Evolutionary conservation across 257 asterid genomes (phyloP).

Genomic region (Plantago major): DNA sequence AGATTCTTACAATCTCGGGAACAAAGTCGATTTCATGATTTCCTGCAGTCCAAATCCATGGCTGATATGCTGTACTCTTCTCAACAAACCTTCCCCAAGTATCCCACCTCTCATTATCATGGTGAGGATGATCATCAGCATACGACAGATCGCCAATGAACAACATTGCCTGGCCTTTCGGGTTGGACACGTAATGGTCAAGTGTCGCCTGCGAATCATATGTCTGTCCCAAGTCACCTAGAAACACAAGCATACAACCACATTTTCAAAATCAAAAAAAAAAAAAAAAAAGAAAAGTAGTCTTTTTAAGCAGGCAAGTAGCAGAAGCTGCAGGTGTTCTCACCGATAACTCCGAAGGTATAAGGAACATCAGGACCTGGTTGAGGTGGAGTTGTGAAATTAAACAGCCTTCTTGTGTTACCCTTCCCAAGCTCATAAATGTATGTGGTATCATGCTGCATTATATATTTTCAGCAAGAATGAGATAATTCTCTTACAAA

Average conservation of each 20-base stretch:
- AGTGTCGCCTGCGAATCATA: slow-evolving; percentile 39
- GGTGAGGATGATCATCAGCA: slow-evolving; percentile 39
- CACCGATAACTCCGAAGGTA: slow-evolving; percentile 53
- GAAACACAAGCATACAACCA: neutral
- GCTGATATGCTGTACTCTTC: slow-evolving; percentile 41
- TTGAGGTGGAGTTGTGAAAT: slow-evolving; percentile 47
- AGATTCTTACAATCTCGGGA: slow-evolving; percentile 40
- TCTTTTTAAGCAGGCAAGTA: too few species aligned
- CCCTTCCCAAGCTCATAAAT: slow-evolving; percentile 43
- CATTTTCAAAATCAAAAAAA: neutral
- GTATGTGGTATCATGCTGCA: slow-evolving; percentile 36
- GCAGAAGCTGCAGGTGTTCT: neutral
- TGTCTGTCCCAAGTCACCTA: slow-evolving; percentile 58
- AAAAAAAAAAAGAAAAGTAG: too few species aligned
- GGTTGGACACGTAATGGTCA: slow-evolving; percentile 37
- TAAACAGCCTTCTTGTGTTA: slow-evolving; percentile 25
- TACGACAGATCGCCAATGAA: slow-evolving; percentile 46
- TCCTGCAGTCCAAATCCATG: slow-evolving; percentile 52
- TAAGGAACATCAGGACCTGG: slow-evolving; percentile 54
- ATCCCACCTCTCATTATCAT: slow-evolving; percentile 43
- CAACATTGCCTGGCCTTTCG: slow-evolving; percentile 38
- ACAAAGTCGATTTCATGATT: slow-evolving; percentile 49
- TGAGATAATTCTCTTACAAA: neutral
- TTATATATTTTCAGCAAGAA: neutral
- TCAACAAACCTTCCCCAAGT: slow-evolving; percentile 42